phyloP scores from a whole-genome alignment of 148 eudicot species.

The Chenopodium berlandieri region DNA sequence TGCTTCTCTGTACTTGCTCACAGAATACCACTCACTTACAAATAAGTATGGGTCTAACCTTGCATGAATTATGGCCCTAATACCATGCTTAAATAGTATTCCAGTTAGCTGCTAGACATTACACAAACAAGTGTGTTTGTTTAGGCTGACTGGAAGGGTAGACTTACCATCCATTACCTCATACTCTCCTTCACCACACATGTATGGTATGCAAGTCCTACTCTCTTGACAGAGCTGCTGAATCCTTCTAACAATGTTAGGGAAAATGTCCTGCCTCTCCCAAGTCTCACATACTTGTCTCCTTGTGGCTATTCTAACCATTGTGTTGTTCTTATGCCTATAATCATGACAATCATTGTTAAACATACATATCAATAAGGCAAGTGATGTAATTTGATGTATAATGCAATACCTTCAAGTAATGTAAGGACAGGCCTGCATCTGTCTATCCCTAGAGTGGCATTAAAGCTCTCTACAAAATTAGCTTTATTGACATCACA shows the following conservation, averaged over 20 bases:
- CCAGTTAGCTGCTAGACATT: background rate
- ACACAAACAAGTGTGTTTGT: background rate
- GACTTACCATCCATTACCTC: background rate
- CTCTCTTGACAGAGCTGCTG: background rate
- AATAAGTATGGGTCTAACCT: background rate
- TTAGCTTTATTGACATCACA: background rate
- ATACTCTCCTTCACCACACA: background rate
- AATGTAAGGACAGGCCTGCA: background rate
- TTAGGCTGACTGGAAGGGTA: background rate
- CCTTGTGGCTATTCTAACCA: background rate
- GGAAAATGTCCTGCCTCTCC: background rate
- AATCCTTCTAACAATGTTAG: background rate
- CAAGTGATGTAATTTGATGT: too few species aligned
- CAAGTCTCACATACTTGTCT: background rate
- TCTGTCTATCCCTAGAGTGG: background rate
- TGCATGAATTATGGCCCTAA: background rate
- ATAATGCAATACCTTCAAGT: background rate
- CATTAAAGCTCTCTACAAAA: background rate
- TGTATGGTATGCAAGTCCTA: background rate
- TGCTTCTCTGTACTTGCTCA: background rate
- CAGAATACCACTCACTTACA: background rate
- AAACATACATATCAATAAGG: too few species aligned
- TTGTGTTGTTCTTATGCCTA: background rate
- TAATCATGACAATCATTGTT: too few species aligned
- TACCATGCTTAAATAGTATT: background rate